These are phyloP conservation scores for Coleophoma crateriformis DNA, from an alignment of 2,329 filamentous ascomycete species.

Conservation along the genomic window DNA sequence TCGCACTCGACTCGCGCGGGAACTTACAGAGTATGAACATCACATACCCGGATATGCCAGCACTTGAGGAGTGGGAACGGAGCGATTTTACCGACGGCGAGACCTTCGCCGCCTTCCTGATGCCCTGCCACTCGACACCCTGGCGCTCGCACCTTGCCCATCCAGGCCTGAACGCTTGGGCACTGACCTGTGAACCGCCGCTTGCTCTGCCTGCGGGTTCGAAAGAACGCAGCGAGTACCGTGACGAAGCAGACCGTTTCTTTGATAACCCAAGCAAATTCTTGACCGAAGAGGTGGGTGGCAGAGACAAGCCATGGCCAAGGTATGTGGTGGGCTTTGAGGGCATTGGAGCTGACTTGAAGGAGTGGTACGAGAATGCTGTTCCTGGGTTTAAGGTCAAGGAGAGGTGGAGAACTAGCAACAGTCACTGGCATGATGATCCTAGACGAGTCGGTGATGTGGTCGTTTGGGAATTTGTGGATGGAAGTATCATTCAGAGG, in stretches of 20 bases:
- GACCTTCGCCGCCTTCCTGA: conserved; percentile 74
- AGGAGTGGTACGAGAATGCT: conserved; percentile 35
- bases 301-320: conserved; percentile 35
- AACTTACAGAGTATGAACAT: conserved; percentile 15
- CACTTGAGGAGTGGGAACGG: conserved; percentile 2
- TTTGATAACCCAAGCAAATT: conserved; percentile 62
- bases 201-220: conserved; percentile 56
- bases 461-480: conserved; percentile 49
- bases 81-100: conserved; percentile 25
- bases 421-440: conserved; percentile 60
- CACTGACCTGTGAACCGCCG: conserved; percentile 86
- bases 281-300: conserved; percentile 32
- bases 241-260: conserved; percentile 89
- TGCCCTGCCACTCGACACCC: conserved; percentile 93
- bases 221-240: conserved; percentile 60
- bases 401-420: conserved; percentile 51
- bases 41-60: conserved; percentile 1
- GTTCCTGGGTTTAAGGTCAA: conserved; percentile 36
- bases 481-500: neutral
- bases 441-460: conserved; percentile 48
- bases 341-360: conserved; percentile 44
- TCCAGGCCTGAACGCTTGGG: conserved; percentile 70
- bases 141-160: conserved; percentile 87
- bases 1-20: conserved; percentile 39
- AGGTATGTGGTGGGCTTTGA: conserved; percentile 58